Evolutionary conservation across 1,284 basidiomycete genomes (phyloP).

Genomic region (Cutaneotrichosporon sp.): DNA sequence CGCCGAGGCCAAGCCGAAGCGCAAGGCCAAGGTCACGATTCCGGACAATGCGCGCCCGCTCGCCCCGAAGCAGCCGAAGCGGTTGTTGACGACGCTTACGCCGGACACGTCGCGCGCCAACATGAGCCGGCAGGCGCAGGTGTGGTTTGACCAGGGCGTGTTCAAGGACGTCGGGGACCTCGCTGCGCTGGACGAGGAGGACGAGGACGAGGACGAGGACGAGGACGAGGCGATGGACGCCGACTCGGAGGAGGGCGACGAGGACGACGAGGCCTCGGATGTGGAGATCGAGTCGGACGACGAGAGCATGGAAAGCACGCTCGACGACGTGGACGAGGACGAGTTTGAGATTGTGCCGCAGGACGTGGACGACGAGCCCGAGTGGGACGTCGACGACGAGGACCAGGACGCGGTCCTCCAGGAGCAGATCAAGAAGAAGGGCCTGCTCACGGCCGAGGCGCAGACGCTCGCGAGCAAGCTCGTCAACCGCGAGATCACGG

Average conservation of each 20-base stretch:
- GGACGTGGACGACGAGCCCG: constrained; percentile 62
- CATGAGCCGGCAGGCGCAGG: constrained; percentile 59
- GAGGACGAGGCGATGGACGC: constrained; percentile 52
- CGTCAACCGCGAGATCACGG: constrained; percentile 88
- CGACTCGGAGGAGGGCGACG: constrained; percentile 45
- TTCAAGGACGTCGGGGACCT: constrained; percentile 75
- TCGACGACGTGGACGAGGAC: constrained; percentile 46
- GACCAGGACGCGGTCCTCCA: constrained; percentile 74
- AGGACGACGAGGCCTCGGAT: constrained; percentile 48
- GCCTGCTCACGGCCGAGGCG: constrained; percentile 87
- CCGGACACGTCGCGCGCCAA: constrained; percentile 46
- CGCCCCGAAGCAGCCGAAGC: constrained; percentile 52
- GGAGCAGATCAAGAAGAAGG: constrained; percentile 70
- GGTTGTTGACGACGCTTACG: constrained; percentile 42
- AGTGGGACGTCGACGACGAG: constrained; percentile 78
- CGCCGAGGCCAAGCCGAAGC: constrained; percentile 21
- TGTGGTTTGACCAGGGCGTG: constrained; percentile 96
- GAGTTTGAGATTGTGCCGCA: constrained; percentile 76
- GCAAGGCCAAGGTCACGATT: constrained; percentile 18
- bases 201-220: constrained; percentile 56
- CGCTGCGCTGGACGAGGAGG: constrained; percentile 57
- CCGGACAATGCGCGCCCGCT: constrained; percentile 26
- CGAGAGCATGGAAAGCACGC: constrained; percentile 30
- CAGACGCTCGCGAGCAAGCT: constrained; percentile 88
- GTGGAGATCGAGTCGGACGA: constrained; percentile 47